Evolutionary conservation across 768 basidiomycete genomes (phyloP), one percentile per base, ranked within the genome.

Genomic region (Pisolithus marmoratus): DNA sequence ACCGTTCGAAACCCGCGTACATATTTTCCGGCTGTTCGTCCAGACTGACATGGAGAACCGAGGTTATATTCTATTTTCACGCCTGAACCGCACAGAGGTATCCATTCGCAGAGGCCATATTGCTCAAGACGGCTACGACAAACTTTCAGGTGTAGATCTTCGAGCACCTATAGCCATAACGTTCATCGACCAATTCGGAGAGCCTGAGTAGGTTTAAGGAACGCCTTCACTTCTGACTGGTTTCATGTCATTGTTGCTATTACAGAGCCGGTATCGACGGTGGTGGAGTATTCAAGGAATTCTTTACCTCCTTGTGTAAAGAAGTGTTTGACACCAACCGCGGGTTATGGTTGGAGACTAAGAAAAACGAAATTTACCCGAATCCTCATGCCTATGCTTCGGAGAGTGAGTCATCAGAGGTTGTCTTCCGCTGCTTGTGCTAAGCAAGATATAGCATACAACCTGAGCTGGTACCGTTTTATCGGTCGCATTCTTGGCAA

Each of bases 221-320:
- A 46, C 26, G 8, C 27, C 6, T 43, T 44, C 40, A 15, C 34
- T 31, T 41, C 17, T 8, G 19, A 11, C n/a, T 8, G 19, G 38
- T 24, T 47, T 63, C 14, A 65, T 40, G 11, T 7, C 4, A 3
- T 34, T 3, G 12, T 15, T 29, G 27, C 2, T 19, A 12, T 43
- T 42, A 2, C 41, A 90, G 88, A 66, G 84, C 86, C 17, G 95
- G 94, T 0, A 95, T 98, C 29, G 95, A 97, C 57, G 94, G 95
- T 2, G 94, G 96, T 2, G 96, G 96, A 0, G 85, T 98, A 5
- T 98, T 96, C 76, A 99, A 98, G 66, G 96, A 98, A 67, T 96
- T 98, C 59, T 81, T 98, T 61, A 99, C 94, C 2, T 90, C 87
- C 14, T 68, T 99, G 17, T 86, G 85, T 52, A 93, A 88, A 62